Base-by-base conservation (phyloP, 805 yeast species). In the Starmerella stellata region DNA sequence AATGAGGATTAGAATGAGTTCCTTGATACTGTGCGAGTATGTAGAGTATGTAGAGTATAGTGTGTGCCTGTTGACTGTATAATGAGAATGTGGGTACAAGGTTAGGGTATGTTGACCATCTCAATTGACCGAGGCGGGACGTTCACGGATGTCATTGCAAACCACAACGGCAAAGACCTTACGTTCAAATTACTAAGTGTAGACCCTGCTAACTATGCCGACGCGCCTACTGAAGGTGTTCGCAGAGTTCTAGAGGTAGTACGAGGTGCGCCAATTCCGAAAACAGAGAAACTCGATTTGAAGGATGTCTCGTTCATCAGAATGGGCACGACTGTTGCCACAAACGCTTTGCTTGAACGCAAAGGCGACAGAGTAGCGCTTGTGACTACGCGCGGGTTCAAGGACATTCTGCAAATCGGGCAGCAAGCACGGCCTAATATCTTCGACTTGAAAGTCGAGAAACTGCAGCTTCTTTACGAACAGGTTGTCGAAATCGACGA, bases 281-380 rank as follows among this genome's bases (percentile, higher is more conserved):
- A 79, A 37, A 70, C 70, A 7, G 56, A 56, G 28, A 73, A 70
- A 3, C 57, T 83, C 42, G 81, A 76, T 3, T 39, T 59, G 20
- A 36, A 44, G 4, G 58, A 59, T 2, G 78, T 82, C 29, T 73
- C 71, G 38, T 69, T 75, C 32, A 72, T 83, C 35, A 64, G 93
- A 40, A 75, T 85, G 78, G 95, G 95, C 2, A 83, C 95, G 3
- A 85, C 95, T 0, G 90, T 83, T 9, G 96, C 98, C 2, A 87
- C 96, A 5, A 87, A 87, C 59, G 95, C 96, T 1, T 66, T 90
- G 25, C 64, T 87, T 43, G 96, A 87, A 53, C 68, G 96, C 45
- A 83, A 83, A 53, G 98, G 96, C 37, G 92, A 83, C 41, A 62
- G 73, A 24, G 85, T 92, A 49, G 92, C 90, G 1, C 65, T 87